Evolutionary conservation across 345 rosid genomes (phyloP), one percentile per base, ranked within the genome.

Genomic region (Linum tenue): DNA sequence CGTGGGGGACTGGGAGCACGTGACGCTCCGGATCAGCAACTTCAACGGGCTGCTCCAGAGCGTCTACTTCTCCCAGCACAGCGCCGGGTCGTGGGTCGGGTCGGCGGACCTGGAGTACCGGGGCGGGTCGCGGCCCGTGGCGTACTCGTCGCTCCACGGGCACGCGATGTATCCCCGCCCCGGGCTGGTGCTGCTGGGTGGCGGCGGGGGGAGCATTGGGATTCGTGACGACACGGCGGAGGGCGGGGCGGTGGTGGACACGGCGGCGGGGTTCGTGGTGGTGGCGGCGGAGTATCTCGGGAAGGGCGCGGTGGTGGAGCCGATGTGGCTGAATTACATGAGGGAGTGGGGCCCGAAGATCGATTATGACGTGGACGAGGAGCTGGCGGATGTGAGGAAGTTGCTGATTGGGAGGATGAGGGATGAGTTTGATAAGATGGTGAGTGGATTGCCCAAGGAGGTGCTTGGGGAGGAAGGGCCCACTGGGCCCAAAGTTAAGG

Each of bases 1-100:
- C 61, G 77, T 89, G 4, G 97, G 98, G 0, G 97, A 92, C 4
- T 92, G 97, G 98, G 98, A 92, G 81, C 97, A 90, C 62, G 61
- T 80, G 63, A 86, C 97, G 50, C 68, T 92, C 35, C 71, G 97
- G 62, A 62, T 90, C 22, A 92, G 94, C 79, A 92, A 92, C 60
- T 88, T 92, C 70, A 80, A 59, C 39, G 96, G 94, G 5, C 82
- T 82, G 79, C 75, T 92, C 1, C 62, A 74, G 73, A 55, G 80
- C 2, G 75, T 83, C 60, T 88, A 79, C 65, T 77, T 85, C 62
- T 82, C 94, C 0, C 72, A 90, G 66, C 97, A 92, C 55, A 85
- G 94, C 17, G 74, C 81, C 0, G 98, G 98, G 35, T 66, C 65
- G 0, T 90, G 97, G 98, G 48, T 84, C 17, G 70, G 75, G 15